A percentile compares a stretch with the other conserved stretches of the same genome.
Evolutionary conservation across 345 rosid genomes (phyloP).

Genomic region (Populus pruinosa): DNA sequence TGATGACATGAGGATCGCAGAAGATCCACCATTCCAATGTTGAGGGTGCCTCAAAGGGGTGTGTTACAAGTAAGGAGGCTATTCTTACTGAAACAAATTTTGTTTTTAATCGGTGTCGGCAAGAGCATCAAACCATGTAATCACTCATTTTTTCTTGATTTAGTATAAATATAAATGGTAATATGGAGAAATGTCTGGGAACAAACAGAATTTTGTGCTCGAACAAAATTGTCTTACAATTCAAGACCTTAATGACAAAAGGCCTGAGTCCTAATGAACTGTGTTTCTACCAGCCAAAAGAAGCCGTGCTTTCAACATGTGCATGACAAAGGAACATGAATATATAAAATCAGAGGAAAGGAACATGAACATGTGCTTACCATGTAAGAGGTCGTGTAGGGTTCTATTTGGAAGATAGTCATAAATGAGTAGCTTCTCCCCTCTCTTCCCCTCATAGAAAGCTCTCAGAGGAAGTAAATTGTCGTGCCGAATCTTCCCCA

Average conservation of each 20-base stretch:
- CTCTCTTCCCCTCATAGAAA: conserved; percentile 95
- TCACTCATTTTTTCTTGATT: too few relatives aligned
- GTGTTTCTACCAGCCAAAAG: background rate
- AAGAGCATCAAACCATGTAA: too few relatives aligned
- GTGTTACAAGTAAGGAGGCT: background rate
- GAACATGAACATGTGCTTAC: conserved; percentile 37
- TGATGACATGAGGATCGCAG: background rate
- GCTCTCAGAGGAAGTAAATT: conserved; percentile 90
- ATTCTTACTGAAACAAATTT: too few relatives aligned
- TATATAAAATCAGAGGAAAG: background rate
- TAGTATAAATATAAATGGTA: too few relatives aligned
- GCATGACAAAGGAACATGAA: background rate
- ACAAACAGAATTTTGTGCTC: background rate
- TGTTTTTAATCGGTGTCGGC: too few relatives aligned
- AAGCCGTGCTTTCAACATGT: background rate
- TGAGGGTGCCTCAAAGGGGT: background rate
- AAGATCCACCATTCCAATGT: background rate
- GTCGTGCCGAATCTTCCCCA: conserved; percentile 83
- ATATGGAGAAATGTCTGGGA: background rate
- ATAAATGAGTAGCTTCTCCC: conserved; percentile 94
- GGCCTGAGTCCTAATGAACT: background rate
- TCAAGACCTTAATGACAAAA: background rate
- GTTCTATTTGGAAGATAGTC: conserved; percentile 81
- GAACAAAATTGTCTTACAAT: background rate
- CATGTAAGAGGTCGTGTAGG: conserved; percentile 83